A percentile compares a stretch with the other conserved stretches of the same genome.
phyloP scores from a whole-genome alignment of 257 asterid species.

The Jacaranda mimosifolia region DNA sequence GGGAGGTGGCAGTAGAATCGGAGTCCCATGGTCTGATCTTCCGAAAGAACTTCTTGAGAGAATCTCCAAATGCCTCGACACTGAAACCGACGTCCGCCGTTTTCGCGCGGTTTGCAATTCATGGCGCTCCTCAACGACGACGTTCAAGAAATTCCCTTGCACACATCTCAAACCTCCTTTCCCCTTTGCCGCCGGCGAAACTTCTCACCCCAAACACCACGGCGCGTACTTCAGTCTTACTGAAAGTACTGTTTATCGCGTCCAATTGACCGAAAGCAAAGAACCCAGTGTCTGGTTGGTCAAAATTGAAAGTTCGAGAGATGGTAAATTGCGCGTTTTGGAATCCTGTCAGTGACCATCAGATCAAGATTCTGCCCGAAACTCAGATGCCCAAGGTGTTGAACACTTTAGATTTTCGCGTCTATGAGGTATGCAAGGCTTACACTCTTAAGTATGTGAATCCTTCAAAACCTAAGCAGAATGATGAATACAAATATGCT shows the following conservation, averaged over 20 bases:
- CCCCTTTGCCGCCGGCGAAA: constrained; percentile 5
- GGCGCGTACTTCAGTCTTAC: constrained; percentile 25
- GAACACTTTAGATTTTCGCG: constrained; percentile 20
- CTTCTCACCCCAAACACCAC: background rate
- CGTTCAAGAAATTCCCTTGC: constrained; percentile 3
- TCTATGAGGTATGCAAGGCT: constrained; percentile 28
- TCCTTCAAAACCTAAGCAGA: background rate
- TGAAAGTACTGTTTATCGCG: constrained; percentile 37
- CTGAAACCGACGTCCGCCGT: constrained; percentile 27
- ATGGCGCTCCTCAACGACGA: constrained; percentile 34
- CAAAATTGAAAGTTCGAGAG: background rate
- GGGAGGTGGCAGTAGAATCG: background rate
- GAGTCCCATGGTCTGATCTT: constrained; percentile 28
- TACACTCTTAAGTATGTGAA: constrained; percentile 26
- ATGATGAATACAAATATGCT: constrained; percentile 7
- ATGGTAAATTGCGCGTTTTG: constrained; percentile 25
- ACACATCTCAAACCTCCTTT: constrained; percentile 28
- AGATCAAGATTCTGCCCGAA: constrained; percentile 22
- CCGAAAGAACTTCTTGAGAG: constrained; percentile 23
- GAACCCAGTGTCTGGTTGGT: constrained; percentile 24
- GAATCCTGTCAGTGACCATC: constrained; percentile 25
- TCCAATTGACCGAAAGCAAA: background rate
- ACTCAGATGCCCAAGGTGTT: constrained; percentile 16
- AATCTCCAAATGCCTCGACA: constrained; percentile 27
- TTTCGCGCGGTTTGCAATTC: constrained; percentile 37